Base-by-base conservation (phyloP, 2,329 filamentous ascomycete genomes). In the Phialophora expanda region DNA sequence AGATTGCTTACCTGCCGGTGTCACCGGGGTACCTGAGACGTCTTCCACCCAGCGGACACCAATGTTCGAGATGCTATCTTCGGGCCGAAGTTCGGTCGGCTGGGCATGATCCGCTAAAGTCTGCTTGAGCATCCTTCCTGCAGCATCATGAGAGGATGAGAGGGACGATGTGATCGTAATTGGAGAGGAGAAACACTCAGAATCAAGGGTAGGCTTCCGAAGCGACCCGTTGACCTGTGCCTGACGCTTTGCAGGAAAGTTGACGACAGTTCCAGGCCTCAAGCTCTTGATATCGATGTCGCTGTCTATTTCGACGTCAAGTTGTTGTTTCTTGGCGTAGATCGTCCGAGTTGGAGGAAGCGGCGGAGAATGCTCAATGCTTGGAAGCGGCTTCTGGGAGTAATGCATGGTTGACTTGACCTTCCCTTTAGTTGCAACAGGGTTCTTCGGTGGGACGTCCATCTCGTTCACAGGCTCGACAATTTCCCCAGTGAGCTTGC, bases 311-410 rank as follows among this genome's bases (percentile, higher is more conserved):
- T 34, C 32, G 24, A n/a, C 17, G n/a, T 32, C 9, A 14, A 8
- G 17, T 48, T 26, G 22, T 22, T 44, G 3, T 32, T 56, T 62
- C 34, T 56, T 12, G 3, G 56, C 30, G 34, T 3, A 1, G 4
- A 28, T 38, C 28, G 14, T 14, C 24, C 3, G 30, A 46, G 53
- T 38, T n/a, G 44, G 51, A n/a, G 26, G 28, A 22, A 22, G n/a
- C 30, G 62, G 48, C 34, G 53, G 62, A 54, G 62, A 68, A 26
- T 17, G 11, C 41, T 68, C 66, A 32, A 68, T 62, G 48, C 66
- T 67, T 50, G 66, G 62, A 20, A 67, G 20, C 3, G 66, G 66
- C 22, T 22, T 28, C 30, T 66, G 60, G 8, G 38, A 51, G 14
- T 48, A 22, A 24, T 56, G 41, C 38, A 64, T 53, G 30, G n/a